Conservation (phyloP, 2,329 filamentous ascomycete species). For the Microdochium nivale region DNA sequence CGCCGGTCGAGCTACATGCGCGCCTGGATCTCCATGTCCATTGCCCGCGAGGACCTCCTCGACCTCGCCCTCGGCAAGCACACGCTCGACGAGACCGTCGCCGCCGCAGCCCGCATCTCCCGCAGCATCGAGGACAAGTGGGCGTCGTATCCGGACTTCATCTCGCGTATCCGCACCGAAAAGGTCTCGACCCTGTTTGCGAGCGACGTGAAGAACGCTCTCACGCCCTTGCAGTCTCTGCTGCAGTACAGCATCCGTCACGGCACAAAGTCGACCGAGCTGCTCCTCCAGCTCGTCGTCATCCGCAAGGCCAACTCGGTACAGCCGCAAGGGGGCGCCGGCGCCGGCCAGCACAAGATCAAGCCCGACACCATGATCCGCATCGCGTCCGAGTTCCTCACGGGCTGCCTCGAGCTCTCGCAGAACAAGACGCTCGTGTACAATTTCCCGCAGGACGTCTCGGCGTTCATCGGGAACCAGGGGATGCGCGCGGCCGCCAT, state of each 20-base stretch:
- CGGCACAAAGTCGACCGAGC: background rate
- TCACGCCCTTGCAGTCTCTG: background rate
- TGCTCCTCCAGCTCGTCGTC: background rate
- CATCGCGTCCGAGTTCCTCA: background rate
- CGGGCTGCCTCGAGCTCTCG: background rate
- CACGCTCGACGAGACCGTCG: constrained; percentile 16
- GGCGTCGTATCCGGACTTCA: constrained; percentile 14
- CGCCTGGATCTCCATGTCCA: constrained; percentile 14
- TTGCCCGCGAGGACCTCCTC: constrained; percentile 22
- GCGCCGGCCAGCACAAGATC: background rate
- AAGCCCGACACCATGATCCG: background rate
- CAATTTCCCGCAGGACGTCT: background rate
- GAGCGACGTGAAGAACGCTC: background rate
- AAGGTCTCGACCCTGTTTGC: background rate
- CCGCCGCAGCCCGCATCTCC: constrained; percentile 8
- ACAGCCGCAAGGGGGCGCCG: background rate
- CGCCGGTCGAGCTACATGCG: constrained; percentile 15
- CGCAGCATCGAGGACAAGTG: constrained; percentile 12
- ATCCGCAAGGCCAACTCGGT: background rate
- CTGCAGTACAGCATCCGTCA: background rate
- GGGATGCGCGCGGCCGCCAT: background rate
- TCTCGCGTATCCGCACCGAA: constrained; percentile 4
- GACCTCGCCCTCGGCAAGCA: constrained; percentile 22
- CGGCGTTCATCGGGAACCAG: background rate
- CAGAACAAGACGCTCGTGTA: background rate